Base-by-base conservation (phyloP, 225 moss, liverwort and hornwort genomes). In the Asterella californica region DNA sequence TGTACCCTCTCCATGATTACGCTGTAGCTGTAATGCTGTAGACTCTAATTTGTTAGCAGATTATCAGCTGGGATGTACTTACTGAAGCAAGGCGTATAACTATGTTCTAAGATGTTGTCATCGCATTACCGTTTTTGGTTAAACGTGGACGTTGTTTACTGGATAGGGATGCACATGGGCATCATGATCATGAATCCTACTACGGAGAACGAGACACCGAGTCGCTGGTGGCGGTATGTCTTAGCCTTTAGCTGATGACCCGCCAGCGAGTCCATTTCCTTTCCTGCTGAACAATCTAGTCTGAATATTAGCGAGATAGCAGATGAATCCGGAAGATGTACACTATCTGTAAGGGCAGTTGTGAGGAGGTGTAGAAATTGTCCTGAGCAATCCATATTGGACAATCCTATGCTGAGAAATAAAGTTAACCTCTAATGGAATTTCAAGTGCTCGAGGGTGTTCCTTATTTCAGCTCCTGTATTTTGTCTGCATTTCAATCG, bases 141-240 rank as follows among this genome's bases (percentile, higher is more conserved):
- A 76, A 53, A 53, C 32, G 37, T 76, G 33, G 34, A 0, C 25
- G 18, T 54, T n/a, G 15, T 12, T 69, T 10, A 69, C 9, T 69
- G 36, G 10, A 17, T 88, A 93, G 93, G 52, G 90, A 89, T 74
- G 91, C 85, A 79, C 90, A 88, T 84, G 93, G 93, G 49, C 88
- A 87, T 46, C 90, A 91, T 82, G 93, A 93, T 6, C 93, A 93
- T 79, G 93, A 90, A 27, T 91, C 93, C 24, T 93, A 91, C 76
- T 91, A 91, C 66, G 93, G 93, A 10, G 90, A 91, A 0, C 93
- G 93, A 81, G 91, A 91, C 37, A 89, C 90, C 0, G 90, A 86
- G 15, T 90, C 93, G 71, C 73, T 93, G 46, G 90, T 93, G n/a
- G 77, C 79, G 45, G 93, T 93, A 87, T 37, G 76, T 48, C 10